Base-by-base conservation (phyloP, 2,329 filamentous ascomycete species). In the Helicocarpus griseus region DNA sequence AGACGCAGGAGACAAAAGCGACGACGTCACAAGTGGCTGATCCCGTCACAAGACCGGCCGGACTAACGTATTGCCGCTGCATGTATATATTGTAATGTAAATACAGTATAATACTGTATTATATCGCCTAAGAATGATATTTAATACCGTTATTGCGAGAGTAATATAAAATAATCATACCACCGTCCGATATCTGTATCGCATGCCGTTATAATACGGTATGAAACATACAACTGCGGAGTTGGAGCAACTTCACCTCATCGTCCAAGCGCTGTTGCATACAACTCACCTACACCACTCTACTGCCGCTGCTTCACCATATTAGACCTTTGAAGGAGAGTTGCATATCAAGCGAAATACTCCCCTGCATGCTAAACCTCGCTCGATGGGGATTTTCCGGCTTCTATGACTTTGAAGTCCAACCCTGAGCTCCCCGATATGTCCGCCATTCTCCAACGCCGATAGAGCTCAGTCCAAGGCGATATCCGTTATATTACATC, bases 401-500 rank as follows among this genome's bases (percentile, higher is more conserved):
- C 17, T 46, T 47, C 14, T 36, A 35, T 47, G 44, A 36, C 7
- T 9, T 44, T 9, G 24, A 47, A 21, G 21, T 11, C 21, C 11
- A 22, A 47, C 0, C 29, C 29, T 31, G 11, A 33, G 44, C 31
- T n/a, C 24, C 44, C 6, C 29, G 44, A 35, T 36, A 47, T 47
- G 44, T 35, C 31, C 21, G 21, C 17, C 44, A 26, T 36, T 36
- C 19, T 11, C 22, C 47, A 41, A 36, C 22, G 22, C 44, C 44
- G 44, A 31, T 47, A 51, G 28, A 51, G 26, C 39, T 57, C 43
- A 53, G 56, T 44, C 53, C 53, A 43, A 40, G 19, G 59, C 60
- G 61, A 63, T 63, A 63, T 65, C 56, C 59, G 51, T 59, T 52
- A 55, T 24, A 19, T 29, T 29, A 4, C 24, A n/a, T 14, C 26